Percentiles rank a stretch among this genome's conserved stretches.
Evolutionary conservation across 78 protist species (phyloP).

Genomic region (Fonticula alba): DNA sequence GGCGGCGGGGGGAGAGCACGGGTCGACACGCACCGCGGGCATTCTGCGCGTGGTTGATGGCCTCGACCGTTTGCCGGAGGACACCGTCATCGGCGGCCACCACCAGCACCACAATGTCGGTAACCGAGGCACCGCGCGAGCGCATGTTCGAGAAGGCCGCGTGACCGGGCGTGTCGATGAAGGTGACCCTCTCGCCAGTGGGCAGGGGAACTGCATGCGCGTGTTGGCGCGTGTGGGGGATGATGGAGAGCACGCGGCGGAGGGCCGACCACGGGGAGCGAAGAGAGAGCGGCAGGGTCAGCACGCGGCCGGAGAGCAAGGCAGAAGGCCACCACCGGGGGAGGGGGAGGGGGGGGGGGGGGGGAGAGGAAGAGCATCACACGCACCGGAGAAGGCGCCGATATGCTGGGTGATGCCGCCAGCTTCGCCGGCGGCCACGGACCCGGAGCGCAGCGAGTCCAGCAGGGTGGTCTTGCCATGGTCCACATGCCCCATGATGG

Average conservation of each 20-base stretch:
- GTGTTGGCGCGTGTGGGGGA: not conserved
- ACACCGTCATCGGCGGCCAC: conserved; percentile 76
- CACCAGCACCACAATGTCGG: conserved; percentile 69
- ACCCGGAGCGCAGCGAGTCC: conserved; percentile 45
- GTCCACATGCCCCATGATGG: conserved; percentile 87
- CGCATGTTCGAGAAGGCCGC: conserved; percentile 69
- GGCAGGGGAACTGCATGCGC: not conserved
- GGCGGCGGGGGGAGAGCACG: not conserved
- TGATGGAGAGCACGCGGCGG: too few relatives aligned
- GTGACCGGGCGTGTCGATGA: conserved; percentile 88
- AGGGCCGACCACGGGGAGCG: too few relatives aligned
- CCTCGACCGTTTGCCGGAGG: conserved; percentile 58
- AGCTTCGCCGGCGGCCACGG: conserved; percentile 61
- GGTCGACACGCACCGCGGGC: not conserved
- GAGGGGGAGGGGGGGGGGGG: too few relatives aligned
- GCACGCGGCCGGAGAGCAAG: too few relatives aligned
- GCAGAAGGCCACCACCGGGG: too few relatives aligned
- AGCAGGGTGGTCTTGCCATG: conserved; percentile 84
- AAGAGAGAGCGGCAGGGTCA: too few relatives aligned
- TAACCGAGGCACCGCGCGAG: conserved; percentile 50
- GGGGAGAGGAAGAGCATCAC: too few relatives aligned
- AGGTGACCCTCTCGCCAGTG: conserved; percentile 25
- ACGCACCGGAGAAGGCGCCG: conserved; percentile 26
- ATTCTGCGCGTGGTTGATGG: conserved; percentile 19
- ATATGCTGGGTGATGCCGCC: conserved; percentile 89